Conservation (phyloP, 495 filamentous ascomycete genomes). For the Aspergillus sclerotioniger region DNA sequence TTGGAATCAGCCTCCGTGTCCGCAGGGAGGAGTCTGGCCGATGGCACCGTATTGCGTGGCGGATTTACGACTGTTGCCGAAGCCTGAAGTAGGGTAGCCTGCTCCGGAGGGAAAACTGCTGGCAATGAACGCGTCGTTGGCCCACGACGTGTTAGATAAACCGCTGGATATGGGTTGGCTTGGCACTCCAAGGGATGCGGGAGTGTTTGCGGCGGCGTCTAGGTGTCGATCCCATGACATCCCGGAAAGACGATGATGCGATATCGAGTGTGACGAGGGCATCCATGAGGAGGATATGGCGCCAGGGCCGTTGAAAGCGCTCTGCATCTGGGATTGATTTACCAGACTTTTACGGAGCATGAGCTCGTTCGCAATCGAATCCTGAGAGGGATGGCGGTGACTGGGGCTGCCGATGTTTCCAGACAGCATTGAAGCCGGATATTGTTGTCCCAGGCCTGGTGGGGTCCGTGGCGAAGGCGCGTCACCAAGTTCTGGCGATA, state of each 20-base stretch:
- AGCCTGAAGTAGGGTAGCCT: constrained; percentile 24
- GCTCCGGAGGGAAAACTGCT: constrained; percentile 31
- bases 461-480: constrained; percentile 34
- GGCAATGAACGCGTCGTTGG: constrained; percentile 46
- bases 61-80: constrained; percentile 30
- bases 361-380: constrained; percentile 29
- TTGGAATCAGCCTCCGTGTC: constrained; percentile 46
- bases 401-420: constrained; percentile 19
- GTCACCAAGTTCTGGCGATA: constrained; percentile 31
- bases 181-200: constrained; percentile 25
- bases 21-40: constrained; percentile 47
- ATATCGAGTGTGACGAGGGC: constrained; percentile 21
- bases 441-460: constrained; percentile 34
- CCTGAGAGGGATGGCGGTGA: constrained; percentile 28
- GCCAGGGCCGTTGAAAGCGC: constrained; percentile 18
- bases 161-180: constrained; percentile 34
- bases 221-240: constrained; percentile 31
- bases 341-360: constrained; percentile 30
- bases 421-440: constrained; percentile 18
- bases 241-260: constrained; percentile 18
- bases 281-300: constrained; percentile 29
- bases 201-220: constrained; percentile 13
- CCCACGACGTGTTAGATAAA: constrained; percentile 34
- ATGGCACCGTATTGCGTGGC: constrained; percentile 41
- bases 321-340: constrained; percentile 21